These are phyloP conservation scores for Gyrodon lividus DNA, from an alignment of 768 basidiomycete genomes.

Conservation along the genomic window DNA sequence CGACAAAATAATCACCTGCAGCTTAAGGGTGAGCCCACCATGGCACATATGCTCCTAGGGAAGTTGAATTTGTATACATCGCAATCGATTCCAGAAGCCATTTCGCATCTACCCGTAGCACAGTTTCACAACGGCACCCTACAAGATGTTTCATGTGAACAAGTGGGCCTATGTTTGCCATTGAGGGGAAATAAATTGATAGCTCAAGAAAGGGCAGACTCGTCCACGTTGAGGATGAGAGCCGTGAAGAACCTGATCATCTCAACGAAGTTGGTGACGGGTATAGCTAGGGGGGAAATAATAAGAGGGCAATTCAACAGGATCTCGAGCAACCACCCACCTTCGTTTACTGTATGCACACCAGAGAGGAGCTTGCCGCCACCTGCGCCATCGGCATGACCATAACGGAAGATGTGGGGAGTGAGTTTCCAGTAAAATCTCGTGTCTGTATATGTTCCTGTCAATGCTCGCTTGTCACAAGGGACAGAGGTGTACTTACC, in stretches of 20 bases:
- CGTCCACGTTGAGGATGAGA: conserved; percentile 68
- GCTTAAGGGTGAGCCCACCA: too few relatives aligned
- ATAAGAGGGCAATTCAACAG: not conserved
- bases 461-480: not conserved
- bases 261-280: conserved; percentile 54
- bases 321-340: conserved; percentile 35
- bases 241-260: conserved; percentile 64
- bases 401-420: conserved; percentile 70
- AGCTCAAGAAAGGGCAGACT: conserved; percentile 32
- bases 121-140: too few relatives aligned
- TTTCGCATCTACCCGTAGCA: too few relatives aligned
- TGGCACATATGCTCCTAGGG: too few relatives aligned
- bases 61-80: too few relatives aligned
- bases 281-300: conserved; percentile 38
- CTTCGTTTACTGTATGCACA: conserved; percentile 74
- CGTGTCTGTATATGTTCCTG: conserved; percentile 35
- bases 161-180: too few relatives aligned
- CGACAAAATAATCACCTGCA: too few relatives aligned
- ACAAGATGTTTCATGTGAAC: too few relatives aligned
- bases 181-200: not conserved
- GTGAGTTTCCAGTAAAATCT: conserved; percentile 45
- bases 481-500: conserved; percentile 14
- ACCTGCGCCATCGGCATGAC: conserved; percentile 32
- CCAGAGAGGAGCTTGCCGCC: conserved; percentile 34
- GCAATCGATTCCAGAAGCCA: too few relatives aligned